Conservation (phyloP, 345 rosid species). For the Tarenaya hassleriana region DNA sequence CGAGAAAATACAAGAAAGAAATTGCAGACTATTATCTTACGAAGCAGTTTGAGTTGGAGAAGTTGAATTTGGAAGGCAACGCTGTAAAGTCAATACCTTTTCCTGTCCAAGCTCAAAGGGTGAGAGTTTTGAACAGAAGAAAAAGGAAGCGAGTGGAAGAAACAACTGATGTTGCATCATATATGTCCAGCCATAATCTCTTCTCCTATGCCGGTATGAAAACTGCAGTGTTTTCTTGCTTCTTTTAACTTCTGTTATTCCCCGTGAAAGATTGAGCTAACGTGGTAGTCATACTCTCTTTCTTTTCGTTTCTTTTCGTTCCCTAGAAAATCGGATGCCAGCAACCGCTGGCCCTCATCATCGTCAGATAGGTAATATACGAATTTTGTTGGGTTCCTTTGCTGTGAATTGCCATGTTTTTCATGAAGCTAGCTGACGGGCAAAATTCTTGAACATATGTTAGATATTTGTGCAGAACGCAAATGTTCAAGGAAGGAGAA, state of each 20-base stretch:
- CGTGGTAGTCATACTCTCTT: no score
- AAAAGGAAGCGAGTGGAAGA: constrained; percentile 69
- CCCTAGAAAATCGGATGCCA: constrained; percentile 44
- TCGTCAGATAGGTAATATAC: constrained; percentile 31
- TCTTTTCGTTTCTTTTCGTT: constrained; percentile 11
- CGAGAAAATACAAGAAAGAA: constrained; percentile 47
- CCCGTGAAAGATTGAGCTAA: no score
- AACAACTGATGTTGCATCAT: constrained; percentile 44
- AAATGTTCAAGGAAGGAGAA: constrained; percentile 30
- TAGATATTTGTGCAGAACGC: constrained; percentile 27
- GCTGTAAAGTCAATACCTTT: constrained; percentile 48
- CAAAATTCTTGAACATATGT: background rate
- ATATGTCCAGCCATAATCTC: constrained; percentile 45
- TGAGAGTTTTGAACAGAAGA: constrained; percentile 48
- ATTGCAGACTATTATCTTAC: constrained; percentile 35
- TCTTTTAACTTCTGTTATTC: background rate
- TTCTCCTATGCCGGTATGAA: constrained; percentile 60
- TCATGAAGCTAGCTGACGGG: constrained; percentile 2
- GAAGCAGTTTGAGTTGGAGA: constrained; percentile 39
- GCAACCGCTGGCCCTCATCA: constrained; percentile 30
- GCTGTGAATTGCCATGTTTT: constrained; percentile 6
- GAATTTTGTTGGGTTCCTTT: background rate
- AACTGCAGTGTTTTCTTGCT: constrained; percentile 4
- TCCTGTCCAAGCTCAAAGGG: constrained; percentile 31
- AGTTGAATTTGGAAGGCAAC: constrained; percentile 32